Percentiles rank a stretch among this genome's conserved stretches.
phyloP scores from a whole-genome alignment of 202 grass and related monocot species.

The Schoenoplectus tabernaemontani region DNA sequence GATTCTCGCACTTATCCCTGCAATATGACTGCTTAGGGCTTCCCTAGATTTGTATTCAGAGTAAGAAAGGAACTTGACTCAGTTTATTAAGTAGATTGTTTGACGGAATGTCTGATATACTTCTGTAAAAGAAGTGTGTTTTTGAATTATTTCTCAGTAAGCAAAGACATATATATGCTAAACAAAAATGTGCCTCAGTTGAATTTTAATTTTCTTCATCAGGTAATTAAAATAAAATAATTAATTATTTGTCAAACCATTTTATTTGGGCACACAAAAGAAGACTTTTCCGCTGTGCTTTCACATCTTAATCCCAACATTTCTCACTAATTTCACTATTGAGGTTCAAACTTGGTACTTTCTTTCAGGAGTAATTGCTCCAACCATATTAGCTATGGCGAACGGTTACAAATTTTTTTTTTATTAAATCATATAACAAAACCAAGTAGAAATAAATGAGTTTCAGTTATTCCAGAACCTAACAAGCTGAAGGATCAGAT shows the following conservation, averaged over 20 bases:
- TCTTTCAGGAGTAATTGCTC: neutral
- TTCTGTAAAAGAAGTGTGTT: neutral
- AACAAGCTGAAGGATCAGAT: conserved; percentile 7
- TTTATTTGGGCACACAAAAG: neutral
- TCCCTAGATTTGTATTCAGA: neutral
- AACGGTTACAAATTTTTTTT: neutral
- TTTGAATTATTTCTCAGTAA: neutral
- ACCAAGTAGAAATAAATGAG: neutral
- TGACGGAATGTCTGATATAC: neutral
- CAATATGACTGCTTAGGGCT: neutral
- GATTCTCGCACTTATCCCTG: neutral
- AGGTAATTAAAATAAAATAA: neutral
- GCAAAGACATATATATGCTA: neutral
- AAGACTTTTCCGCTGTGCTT: neutral
- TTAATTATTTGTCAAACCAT: neutral
- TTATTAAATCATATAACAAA: neutral
- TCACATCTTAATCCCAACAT: neutral
- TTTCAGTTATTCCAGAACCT: neutral
- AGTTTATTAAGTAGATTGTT: neutral
- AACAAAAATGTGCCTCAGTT: neutral
- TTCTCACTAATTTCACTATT: neutral
- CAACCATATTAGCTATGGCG: neutral
- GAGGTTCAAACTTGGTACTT: neutral
- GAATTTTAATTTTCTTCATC: neutral
- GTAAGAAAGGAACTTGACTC: neutral